A percentile compares a stretch with the other conserved stretches of the same genome.
Conservation (phyloP, 176 grass and related monocot species). For the Otatea glauca region DNA sequence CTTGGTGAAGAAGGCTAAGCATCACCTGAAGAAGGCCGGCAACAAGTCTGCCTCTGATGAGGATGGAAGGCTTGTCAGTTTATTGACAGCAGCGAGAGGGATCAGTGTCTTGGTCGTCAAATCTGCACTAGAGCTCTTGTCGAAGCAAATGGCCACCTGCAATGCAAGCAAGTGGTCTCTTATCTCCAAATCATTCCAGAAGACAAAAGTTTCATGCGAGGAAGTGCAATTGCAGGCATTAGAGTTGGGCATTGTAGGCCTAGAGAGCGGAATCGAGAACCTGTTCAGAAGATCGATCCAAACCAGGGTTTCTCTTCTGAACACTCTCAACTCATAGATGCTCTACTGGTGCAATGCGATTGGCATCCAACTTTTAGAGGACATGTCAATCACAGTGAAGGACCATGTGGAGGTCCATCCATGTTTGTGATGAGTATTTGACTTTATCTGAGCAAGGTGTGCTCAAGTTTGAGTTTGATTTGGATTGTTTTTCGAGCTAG, state of each 20-base stretch:
- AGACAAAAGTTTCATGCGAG: conserved; percentile 40
- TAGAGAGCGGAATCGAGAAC: conserved; percentile 40
- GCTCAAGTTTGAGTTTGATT: too few relatives aligned
- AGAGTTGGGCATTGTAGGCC: conserved; percentile 39
- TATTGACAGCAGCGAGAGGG: conserved; percentile 39
- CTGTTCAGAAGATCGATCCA: conserved; percentile 53
- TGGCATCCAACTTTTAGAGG: conserved; percentile 51
- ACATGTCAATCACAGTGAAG: conserved; percentile 45
- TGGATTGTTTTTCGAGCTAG: too few relatives aligned
- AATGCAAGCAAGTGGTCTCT: conserved; percentile 50
- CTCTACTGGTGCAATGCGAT: conserved; percentile 7
- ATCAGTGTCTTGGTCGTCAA: conserved; percentile 35
- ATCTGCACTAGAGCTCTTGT: conserved; percentile 36
- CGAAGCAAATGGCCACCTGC: conserved; percentile 39
- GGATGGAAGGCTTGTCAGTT: conserved; percentile 1
- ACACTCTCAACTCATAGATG: conserved; percentile 49
- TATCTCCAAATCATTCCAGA: conserved; percentile 44
- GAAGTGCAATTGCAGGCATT: conserved; percentile 52
- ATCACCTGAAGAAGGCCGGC: conserved; percentile 46
- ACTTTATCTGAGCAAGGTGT: too few relatives aligned
- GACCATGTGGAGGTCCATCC: too few relatives aligned
- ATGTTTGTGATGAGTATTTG: too few relatives aligned
- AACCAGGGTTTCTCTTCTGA: conserved; percentile 54
- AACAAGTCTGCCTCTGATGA: conserved; percentile 14
- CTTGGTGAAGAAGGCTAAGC: conserved; percentile 49